Base-by-base conservation (phyloP, 768 basidiomycete genomes). In the Coprinopsis marcescibilis region DNA sequence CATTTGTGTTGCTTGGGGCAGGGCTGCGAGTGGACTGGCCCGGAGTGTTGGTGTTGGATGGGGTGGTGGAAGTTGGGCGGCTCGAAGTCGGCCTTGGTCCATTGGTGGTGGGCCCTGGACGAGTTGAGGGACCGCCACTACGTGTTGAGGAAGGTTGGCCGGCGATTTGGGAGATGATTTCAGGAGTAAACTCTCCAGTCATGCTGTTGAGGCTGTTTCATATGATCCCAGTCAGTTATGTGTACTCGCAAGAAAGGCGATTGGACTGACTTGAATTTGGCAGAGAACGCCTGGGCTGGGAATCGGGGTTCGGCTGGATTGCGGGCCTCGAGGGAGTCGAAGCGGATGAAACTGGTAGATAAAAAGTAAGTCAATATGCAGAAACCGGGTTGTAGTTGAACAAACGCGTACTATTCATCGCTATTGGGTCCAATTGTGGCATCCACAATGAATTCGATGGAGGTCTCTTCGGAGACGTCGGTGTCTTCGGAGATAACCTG, bases 211-310 rank as follows among this genome's bases (percentile, higher is more conserved):
- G 53, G 6, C 85, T 89, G 35, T 33, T 25, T 25, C 23, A 38
- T 30, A 29, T 7, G 27, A 33, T 15, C 23, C 11, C 23, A 37
- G 5, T 2, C 1, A 44, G 6, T 26, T n/a, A 10, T 7, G 17
- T 24, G n/a, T n/a, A n/a, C n/a, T 23, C 35, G 33, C 46, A 13
- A 47, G 34, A 46, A 20, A 21, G 7, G 24, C 38, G 12, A 40
- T 26, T 10, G 30, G 4, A 66, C 82, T 53, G 58, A 90, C 89
- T 68, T 68, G 71, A 89, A 92, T 56, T 76, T 77, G 52, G 89
- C 76, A 5, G 88, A 89, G 72, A 90, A 94, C 0, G 87, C 80
- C 52, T 83, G 67, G 36, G 73, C 76, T 3, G 74, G 75, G 66
- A 69, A 85, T 45, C 76, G 67, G 12, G 82, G 65, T 46, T 74